A percentile compares a stretch with the other conserved stretches of the same genome.
phyloP scores from a whole-genome alignment of 768 basidiomycete species.

The Coprinopsis cinerea region DNA sequence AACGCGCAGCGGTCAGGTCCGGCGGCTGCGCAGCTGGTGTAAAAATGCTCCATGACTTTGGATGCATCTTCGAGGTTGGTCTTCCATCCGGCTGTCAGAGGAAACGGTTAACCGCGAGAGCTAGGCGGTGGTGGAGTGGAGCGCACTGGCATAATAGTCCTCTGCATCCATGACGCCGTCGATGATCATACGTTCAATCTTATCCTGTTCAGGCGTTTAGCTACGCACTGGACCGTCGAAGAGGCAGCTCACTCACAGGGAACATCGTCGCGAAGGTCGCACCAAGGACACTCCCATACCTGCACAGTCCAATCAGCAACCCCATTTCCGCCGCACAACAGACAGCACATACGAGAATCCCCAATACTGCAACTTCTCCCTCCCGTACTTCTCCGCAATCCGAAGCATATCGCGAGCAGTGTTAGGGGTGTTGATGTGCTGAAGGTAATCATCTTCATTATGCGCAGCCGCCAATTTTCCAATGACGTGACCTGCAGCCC shows the following conservation, averaged over 20 bases:
- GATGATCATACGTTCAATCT: slow-evolving; percentile 31
- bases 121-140: neutral
- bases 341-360: slow-evolving; percentile 21
- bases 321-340: neutral
- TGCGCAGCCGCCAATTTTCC: slow-evolving; percentile 30
- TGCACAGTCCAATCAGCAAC: neutral
- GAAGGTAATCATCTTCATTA: slow-evolving; percentile 21
- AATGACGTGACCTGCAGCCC: slow-evolving; percentile 27
- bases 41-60: slow-evolving; percentile 30
- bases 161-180: slow-evolving; percentile 38
- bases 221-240: neutral
- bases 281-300: slow-evolving; percentile 19
- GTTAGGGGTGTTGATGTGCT: slow-evolving; percentile 30
- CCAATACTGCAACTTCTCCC: slow-evolving; percentile 29
- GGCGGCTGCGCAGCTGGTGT: slow-evolving; percentile 29
- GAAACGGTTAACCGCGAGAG: neutral
- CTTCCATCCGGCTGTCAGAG: slow-evolving; percentile 25
- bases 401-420: slow-evolving; percentile 32
- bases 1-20: slow-evolving; percentile 33
- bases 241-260: slow-evolving; percentile 12
- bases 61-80: slow-evolving; percentile 32
- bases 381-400: slow-evolving; percentile 27
- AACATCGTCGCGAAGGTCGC: slow-evolving; percentile 19
- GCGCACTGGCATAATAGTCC: slow-evolving; percentile 32
- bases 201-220: slow-evolving; percentile 22